phyloP scores from a whole-genome alignment of 345 rosid species.

The Moringa oleifera region DNA sequence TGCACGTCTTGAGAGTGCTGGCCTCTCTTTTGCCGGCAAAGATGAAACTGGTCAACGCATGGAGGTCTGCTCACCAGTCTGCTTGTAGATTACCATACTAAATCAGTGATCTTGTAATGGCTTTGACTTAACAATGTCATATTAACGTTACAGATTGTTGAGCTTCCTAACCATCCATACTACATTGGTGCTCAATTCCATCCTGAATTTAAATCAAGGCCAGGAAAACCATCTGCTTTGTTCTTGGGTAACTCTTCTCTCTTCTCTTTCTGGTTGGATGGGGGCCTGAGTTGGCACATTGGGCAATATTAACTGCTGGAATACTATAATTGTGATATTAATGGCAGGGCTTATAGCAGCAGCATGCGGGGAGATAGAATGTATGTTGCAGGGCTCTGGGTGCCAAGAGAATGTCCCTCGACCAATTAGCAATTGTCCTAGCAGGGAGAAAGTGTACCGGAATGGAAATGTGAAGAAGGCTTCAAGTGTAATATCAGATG shows the following conservation, averaged over 20 bases:
- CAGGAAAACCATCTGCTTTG: slow-evolving; percentile 83
- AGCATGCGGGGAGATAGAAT: slow-evolving; percentile 60
- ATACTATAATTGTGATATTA: neutral
- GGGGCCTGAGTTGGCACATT: neutral
- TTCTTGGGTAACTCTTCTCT: slow-evolving; percentile 59
- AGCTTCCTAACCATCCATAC: slow-evolving; percentile 66
- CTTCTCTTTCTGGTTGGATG: no score
- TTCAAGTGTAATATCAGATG: slow-evolving; percentile 42
- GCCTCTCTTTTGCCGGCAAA: slow-evolving; percentile 82
- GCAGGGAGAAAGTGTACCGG: slow-evolving; percentile 29
- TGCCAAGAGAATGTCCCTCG: slow-evolving; percentile 31
- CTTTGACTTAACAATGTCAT: slow-evolving; percentile 13
- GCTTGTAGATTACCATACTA: neutral
- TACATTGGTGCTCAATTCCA: slow-evolving; percentile 87
- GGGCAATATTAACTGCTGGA: no score
- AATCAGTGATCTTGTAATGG: slow-evolving; percentile 1
- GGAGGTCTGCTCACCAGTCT: slow-evolving; percentile 51
- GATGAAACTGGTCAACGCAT: slow-evolving; percentile 81
- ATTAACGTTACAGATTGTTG: slow-evolving; percentile 47
- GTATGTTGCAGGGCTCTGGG: slow-evolving; percentile 26
- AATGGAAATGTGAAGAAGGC: slow-evolving; percentile 45
- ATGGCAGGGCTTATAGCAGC: slow-evolving; percentile 83
- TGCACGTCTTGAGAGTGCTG: slow-evolving; percentile 60
- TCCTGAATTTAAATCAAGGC: slow-evolving; percentile 95
- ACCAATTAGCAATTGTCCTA: slow-evolving; percentile 32